These are phyloP conservation scores for Blepharisma undulans DNA, from an alignment of 169 alveolate species.

Conservation along the genomic window DNA sequence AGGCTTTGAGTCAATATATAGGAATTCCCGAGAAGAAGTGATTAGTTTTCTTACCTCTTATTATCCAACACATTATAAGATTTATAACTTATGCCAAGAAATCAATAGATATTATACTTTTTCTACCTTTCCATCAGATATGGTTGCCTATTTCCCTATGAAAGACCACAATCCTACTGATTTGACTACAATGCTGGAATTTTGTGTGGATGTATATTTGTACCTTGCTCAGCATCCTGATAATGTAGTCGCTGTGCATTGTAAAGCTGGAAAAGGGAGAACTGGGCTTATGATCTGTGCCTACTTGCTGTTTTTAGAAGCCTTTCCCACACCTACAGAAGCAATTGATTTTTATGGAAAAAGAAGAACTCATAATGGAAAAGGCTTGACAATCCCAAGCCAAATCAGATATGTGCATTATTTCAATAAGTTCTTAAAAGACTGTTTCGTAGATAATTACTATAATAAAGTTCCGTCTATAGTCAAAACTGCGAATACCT, in stretches of 20 bases:
- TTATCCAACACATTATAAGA: conserved; percentile 81
- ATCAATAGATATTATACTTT: conserved; percentile 51
- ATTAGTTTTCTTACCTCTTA: conserved; percentile 77
- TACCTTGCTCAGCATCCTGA: conserved; percentile 65
- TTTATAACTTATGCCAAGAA: conserved; percentile 87
- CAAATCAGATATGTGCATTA: conserved; percentile 59
- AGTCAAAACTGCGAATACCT: background rate
- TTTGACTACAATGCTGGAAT: conserved; percentile 72
- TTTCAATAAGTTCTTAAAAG: conserved; percentile 53
- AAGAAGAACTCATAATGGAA: conserved; percentile 61
- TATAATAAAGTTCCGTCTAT: background rate
- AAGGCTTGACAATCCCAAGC: conserved; percentile 61
- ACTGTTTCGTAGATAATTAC: conserved; percentile 1
- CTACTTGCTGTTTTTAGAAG: conserved; percentile 67
- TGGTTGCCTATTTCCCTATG: conserved; percentile 78
- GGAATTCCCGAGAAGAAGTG: conserved; percentile 89
- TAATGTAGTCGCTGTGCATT: conserved; percentile 86
- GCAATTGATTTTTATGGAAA: conserved; percentile 65
- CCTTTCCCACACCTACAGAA: conserved; percentile 58
- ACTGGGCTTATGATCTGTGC: conserved; percentile 91
- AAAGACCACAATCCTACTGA: conserved; percentile 85
- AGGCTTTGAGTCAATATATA: conserved; percentile 81
- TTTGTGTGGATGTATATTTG: conserved; percentile 74
- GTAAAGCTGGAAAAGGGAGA: conserved; percentile 94
- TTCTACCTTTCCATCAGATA: conserved; percentile 26